phyloP scores from a whole-genome alignment of 495 filamentous ascomycete species.

The Penicillium chermesinum region DNA sequence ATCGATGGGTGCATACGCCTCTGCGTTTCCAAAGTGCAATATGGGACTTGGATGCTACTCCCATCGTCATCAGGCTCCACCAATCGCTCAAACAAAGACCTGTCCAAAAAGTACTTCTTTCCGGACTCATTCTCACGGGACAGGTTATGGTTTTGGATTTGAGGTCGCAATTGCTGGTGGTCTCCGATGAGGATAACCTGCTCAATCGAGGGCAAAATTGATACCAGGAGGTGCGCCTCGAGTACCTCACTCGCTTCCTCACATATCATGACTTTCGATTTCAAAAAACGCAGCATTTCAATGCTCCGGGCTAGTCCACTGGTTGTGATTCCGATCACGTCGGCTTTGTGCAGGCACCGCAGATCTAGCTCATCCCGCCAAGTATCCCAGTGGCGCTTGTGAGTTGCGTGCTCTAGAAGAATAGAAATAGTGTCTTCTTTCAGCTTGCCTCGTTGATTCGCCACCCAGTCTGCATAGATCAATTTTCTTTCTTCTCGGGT shows the following conservation, averaged over 20 bases:
- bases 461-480: background rate
- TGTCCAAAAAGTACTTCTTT: conserved; percentile 55
- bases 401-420: conserved; percentile 3
- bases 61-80: conserved; percentile 31
- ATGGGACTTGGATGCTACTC: conserved; percentile 38
- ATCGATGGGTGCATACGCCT: conserved; percentile 75
- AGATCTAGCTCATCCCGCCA: conserved; percentile 2
- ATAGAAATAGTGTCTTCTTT: background rate
- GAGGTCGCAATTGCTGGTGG: conserved; percentile 67
- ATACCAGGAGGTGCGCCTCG: conserved; percentile 63
- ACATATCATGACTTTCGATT: conserved; percentile 63
- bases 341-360: conserved; percentile 7
- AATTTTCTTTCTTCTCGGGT: background rate
- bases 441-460: background rate
- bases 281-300: conserved; percentile 53
- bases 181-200: conserved; percentile 76
- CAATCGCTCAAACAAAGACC: conserved; percentile 65
- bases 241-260: conserved; percentile 79
- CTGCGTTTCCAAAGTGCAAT: conserved; percentile 57
- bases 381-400: background rate
- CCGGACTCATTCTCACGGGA: conserved; percentile 53
- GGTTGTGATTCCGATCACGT: conserved; percentile 55
- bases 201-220: conserved; percentile 63
- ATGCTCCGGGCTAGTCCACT: conserved; percentile 66
- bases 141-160: conserved; percentile 60